Base-by-base conservation (phyloP, 495 filamentous ascomycete species). In the Durotheca rogersii region DNA sequence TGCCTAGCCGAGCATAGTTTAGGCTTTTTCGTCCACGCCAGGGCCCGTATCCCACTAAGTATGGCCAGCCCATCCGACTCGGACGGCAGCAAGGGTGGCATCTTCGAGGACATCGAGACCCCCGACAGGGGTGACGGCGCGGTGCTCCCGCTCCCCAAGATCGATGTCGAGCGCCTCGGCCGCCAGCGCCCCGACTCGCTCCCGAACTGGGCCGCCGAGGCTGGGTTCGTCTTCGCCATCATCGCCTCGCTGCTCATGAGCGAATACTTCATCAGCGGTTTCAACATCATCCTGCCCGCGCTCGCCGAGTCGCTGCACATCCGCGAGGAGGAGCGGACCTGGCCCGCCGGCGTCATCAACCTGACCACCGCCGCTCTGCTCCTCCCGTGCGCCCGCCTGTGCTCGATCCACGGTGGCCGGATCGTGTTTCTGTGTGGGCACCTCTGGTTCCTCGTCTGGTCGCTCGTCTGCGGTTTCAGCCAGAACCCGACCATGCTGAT, bases 191-290 rank as follows among this genome's bases (percentile, higher is more conserved):
- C 89, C 2, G 73, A 75, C 6, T 68, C 63, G n/a, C 91, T 95
- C 59, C 55, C 67, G 7, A 79, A 76, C 19, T 48, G 73, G 23
- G 79, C 78, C 67, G 66, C 76, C 2, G 89, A 94, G 61, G 55
- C 83, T 12, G 77, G 80, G 2, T 95, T 93, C 58, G 80, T 83
- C 61, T 80, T 85, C 52, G 84, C 86, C 0, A 75, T 93, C 30
- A 72, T 84, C 17, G 81, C 87, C 70, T 89, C 87, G 21, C 81
- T 90, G 58, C 74, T 88, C 20, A 74, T 93, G 58, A 78, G 84
- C 29, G 81, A 94, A 72, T 95, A 88, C 67, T 90, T 89, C 62
- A 83, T 92, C 27, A 89, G 85, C 32, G 90, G 90, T 35, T 95
- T 90, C 67, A 92, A 88, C 57, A 81, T 94, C 53, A 75, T 95